Conservation (phyloP, 768 basidiomycete genomes). For the Suillus ampliporus region DNA sequence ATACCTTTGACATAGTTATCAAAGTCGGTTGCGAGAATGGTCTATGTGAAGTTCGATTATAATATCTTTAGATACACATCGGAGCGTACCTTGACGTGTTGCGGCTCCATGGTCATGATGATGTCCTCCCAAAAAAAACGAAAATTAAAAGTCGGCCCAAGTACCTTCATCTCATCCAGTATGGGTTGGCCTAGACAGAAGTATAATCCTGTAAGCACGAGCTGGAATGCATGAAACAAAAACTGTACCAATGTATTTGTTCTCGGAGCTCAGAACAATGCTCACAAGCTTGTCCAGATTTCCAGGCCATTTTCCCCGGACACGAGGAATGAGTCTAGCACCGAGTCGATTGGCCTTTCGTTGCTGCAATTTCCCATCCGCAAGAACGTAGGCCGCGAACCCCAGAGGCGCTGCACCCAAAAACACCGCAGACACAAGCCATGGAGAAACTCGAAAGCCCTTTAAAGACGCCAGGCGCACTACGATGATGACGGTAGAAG, state of each 20-base stretch:
- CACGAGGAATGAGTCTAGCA: constrained; percentile 36
- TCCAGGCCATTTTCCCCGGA: constrained; percentile 40
- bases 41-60: constrained; percentile 26
- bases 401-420: constrained; percentile 9
- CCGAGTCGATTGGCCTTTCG: constrained; percentile 28
- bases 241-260: constrained; percentile 43
- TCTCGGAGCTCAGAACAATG: constrained; percentile 24
- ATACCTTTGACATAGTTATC: constrained; percentile 49
- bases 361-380: constrained; percentile 14
- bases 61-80: neutral
- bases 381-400: constrained; percentile 8
- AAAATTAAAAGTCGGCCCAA: constrained; percentile 46
- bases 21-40: constrained; percentile 50
- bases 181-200: constrained; percentile 26
- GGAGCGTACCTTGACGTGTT: constrained; percentile 45
- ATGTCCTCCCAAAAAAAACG: constrained; percentile 54
- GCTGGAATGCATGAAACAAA: neutral
- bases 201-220: neutral
- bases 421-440: constrained; percentile 14
- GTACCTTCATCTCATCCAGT: constrained; percentile 27
- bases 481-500: constrained; percentile 21
- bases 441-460: constrained; percentile 19
- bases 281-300: constrained; percentile 39
- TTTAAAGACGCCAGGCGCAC: constrained; percentile 13
- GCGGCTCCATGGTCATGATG: constrained; percentile 55